phyloP scores from a whole-genome alignment of 345 rosid species.

The Citrus sp. region DNA sequence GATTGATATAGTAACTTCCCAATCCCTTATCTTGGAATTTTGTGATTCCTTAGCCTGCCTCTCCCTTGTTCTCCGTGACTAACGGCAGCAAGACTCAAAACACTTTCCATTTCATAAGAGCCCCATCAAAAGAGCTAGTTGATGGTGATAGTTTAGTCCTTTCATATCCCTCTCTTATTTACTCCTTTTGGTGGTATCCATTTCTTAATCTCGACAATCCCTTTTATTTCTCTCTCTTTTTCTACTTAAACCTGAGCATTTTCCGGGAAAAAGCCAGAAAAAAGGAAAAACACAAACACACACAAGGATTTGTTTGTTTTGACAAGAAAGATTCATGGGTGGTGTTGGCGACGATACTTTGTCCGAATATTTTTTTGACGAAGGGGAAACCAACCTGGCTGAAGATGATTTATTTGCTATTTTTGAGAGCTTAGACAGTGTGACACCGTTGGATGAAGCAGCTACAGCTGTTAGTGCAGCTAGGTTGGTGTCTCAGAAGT shows the following conservation, averaged over 20 bases:
- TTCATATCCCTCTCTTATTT: slow-evolving; percentile 40
- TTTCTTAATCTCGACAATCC: slow-evolving; percentile 26
- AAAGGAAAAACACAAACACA: neutral
- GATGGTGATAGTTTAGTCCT: slow-evolving; percentile 74
- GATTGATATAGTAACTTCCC: slow-evolving; percentile 3
- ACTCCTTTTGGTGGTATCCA: slow-evolving; percentile 30
- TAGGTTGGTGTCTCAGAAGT: slow-evolving; percentile 30
- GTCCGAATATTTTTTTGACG: slow-evolving; percentile 43
- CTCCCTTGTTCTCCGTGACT: slow-evolving; percentile 6
- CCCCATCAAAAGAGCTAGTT: slow-evolving; percentile 2
- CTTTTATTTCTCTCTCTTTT: neutral
- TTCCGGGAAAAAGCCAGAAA: neutral
- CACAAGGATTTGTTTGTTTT: slow-evolving; percentile 1
- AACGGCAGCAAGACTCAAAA: slow-evolving; percentile 3
- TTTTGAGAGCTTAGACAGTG: slow-evolving; percentile 68
- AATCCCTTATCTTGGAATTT: slow-evolving; percentile 5
- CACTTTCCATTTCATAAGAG: neutral
- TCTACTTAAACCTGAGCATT: slow-evolving; percentile 9
- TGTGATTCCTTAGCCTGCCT: neutral
- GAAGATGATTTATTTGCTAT: slow-evolving; percentile 78
- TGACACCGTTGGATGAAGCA: slow-evolving; percentile 34
- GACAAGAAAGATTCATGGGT: neutral
- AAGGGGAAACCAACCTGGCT: slow-evolving; percentile 44
- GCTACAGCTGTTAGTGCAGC: neutral
- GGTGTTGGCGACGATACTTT: slow-evolving; percentile 20